Evolutionary conservation across 2,329 filamentous ascomycete species (phyloP).

Genomic region (Karstenula rhodostoma): DNA sequence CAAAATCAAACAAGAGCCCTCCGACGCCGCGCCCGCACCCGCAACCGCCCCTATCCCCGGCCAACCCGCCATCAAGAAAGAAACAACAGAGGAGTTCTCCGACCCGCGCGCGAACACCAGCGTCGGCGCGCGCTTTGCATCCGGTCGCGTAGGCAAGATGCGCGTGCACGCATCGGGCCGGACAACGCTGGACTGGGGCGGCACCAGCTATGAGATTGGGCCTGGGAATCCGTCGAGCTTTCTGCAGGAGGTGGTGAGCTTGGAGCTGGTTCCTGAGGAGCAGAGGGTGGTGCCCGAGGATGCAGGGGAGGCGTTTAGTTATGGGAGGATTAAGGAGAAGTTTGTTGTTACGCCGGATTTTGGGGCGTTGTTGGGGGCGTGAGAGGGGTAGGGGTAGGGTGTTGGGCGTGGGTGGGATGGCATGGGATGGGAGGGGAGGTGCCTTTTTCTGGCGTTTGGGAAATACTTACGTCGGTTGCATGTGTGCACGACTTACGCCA

Average conservation of each 20-base stretch:
- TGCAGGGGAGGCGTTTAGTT: slow-evolving; percentile 59
- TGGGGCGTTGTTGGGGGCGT: slow-evolving; percentile 57
- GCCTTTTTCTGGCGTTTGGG: not conserved
- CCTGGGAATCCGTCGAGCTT: slow-evolving; percentile 65
- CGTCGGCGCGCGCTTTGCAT: slow-evolving; percentile 52
- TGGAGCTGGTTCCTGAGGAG: slow-evolving; percentile 40
- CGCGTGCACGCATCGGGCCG: slow-evolving; percentile 68
- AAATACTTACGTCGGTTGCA: no score
- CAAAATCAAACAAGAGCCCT: slow-evolving; percentile 39
- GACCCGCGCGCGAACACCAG: slow-evolving; percentile 24
- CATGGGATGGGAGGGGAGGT: not conserved
- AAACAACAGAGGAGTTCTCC: slow-evolving; percentile 34
- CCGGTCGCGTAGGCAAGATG: slow-evolving; percentile 67
- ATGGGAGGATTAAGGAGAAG: slow-evolving; percentile 70
- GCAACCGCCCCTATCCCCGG: slow-evolving; percentile 15
- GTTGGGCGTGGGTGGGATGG: not conserved
- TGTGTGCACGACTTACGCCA: no score
- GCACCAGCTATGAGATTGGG: slow-evolving; percentile 65
- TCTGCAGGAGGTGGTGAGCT: slow-evolving; percentile 65
- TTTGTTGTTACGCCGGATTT: slow-evolving; percentile 71
- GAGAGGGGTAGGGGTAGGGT: slow-evolving; percentile 14
- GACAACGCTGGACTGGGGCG: slow-evolving; percentile 70
- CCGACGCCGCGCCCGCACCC: slow-evolving; percentile 20
- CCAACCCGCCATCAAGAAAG: slow-evolving; percentile 34
- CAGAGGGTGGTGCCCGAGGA: slow-evolving; percentile 47